Evolutionary conservation across 768 basidiomycete genomes (phyloP).

Genomic region (Lactarius trivialis): DNA sequence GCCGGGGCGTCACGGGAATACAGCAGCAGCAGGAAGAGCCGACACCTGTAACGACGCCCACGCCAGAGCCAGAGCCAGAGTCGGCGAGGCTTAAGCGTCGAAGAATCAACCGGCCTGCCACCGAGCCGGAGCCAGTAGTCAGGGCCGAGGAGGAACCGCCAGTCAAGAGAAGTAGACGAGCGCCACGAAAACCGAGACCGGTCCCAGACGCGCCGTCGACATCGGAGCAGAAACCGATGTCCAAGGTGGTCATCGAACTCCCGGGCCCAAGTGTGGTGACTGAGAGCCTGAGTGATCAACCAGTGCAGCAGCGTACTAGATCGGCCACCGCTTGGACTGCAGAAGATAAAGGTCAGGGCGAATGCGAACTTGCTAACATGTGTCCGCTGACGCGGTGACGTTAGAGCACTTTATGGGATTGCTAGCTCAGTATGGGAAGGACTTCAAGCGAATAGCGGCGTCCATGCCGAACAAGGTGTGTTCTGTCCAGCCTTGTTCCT

Average conservation of each 20-base stretch:
- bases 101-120: slow-evolving; percentile 31
- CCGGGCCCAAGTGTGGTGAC: background rate
- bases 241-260: background rate
- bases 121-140: slow-evolving; percentile 7
- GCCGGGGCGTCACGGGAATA: slow-evolving; percentile 26
- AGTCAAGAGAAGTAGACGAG: slow-evolving; percentile 2
- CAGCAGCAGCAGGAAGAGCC: slow-evolving; percentile 45
- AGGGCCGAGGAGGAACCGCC: slow-evolving; percentile 16
- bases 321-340: slow-evolving; percentile 47
- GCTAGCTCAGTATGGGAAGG: slow-evolving; percentile 54
- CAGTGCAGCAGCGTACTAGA: background rate
- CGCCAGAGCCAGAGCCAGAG: slow-evolving; percentile 56
- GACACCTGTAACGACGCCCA: slow-evolving; percentile 51
- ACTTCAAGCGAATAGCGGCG: slow-evolving; percentile 64
- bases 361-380: slow-evolving; percentile 4
- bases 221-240: background rate
- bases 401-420: slow-evolving; percentile 48
- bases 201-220: background rate
- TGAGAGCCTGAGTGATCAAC: background rate
- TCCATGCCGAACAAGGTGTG: slow-evolving; percentile 57
- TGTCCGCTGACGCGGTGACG: slow-evolving; percentile 16
- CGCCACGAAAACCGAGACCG: background rate
- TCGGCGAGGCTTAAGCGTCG: slow-evolving; percentile 27
- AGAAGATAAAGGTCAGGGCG: slow-evolving; percentile 53
- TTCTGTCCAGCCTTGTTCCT: background rate